phyloP scores from a whole-genome alignment of 2,329 filamentous ascomycete species.

The Blastomyces emzantsi region DNA sequence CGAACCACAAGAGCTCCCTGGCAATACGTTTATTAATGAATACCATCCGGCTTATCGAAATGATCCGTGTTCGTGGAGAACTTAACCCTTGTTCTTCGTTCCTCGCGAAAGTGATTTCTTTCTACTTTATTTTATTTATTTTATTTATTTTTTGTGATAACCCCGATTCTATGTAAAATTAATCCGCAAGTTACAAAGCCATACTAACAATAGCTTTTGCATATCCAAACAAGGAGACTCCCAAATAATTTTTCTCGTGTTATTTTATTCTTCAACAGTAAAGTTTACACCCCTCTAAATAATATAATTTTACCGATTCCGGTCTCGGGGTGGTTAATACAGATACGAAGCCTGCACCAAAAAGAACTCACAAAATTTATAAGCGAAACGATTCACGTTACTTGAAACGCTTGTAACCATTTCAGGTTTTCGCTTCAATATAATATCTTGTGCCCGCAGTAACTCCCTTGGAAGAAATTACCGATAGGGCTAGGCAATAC shows the following conservation, averaged over 20 bases:
- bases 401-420: background rate
- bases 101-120: background rate
- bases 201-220: background rate
- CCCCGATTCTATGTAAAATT: background rate
- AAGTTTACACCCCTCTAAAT: background rate
- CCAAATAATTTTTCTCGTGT: background rate
- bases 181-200: background rate
- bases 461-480: too few relatives aligned
- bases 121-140: background rate
- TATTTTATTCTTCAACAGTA: background rate
- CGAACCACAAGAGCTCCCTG: conserved; percentile 13
- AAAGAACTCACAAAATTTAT: background rate
- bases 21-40: conserved; percentile 15
- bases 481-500: too few relatives aligned
- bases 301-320: background rate
- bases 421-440: background rate
- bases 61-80: conserved; percentile 1
- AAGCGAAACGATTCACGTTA: background rate
- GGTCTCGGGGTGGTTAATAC: background rate
- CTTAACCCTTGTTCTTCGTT: background rate
- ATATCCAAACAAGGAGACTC: background rate
- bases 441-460: too few relatives aligned
- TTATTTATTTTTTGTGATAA: background rate
- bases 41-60: conserved; percentile 14
- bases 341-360: background rate